Conservation (phyloP, 805 yeast genomes). For the Yamadazyma insecticola region DNA sequence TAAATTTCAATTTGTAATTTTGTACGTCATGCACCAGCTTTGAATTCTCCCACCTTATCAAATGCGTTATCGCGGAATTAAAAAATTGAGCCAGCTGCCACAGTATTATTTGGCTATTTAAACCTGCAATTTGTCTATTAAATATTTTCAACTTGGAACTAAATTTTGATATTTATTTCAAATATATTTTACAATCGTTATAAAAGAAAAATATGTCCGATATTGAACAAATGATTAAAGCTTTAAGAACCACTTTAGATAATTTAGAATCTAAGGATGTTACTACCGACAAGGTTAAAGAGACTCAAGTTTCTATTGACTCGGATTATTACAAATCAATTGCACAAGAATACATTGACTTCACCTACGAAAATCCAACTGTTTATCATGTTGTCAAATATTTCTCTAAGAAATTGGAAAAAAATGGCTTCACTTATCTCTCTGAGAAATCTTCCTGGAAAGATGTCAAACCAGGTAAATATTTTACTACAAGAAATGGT, state of each 20-base stretch:
- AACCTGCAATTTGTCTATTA: too few species aligned
- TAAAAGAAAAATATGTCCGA: conserved; percentile 11
- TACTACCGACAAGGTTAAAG: background rate
- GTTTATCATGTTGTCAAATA: conserved; percentile 31
- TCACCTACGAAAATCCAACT: conserved; percentile 37
- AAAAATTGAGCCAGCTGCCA: conserved; percentile 1
- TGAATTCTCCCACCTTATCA: too few species aligned
- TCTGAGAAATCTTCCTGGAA: conserved; percentile 18
- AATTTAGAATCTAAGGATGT: conserved; percentile 4
- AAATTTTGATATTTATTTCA: too few species aligned
- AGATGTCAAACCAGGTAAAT: conserved; percentile 14
- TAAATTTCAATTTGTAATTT: too few species aligned
- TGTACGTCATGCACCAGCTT: too few species aligned
- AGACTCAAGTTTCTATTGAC: background rate
- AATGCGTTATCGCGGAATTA: too few species aligned
- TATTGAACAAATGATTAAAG: conserved; percentile 9
- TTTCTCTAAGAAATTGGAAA: conserved; percentile 18
- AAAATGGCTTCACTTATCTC: conserved; percentile 24
- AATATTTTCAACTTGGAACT: too few species aligned
- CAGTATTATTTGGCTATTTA: too few species aligned
- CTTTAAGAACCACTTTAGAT: conserved; percentile 8
- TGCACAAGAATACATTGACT: conserved; percentile 18
- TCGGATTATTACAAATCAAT: conserved; percentile 4
- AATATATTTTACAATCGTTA: conserved; percentile 3
- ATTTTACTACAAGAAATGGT: conserved; percentile 25